Percentiles rank a stretch among this genome's conserved stretches.
Evolutionary conservation across 805 yeast species (phyloP).

Genomic region (Candida sphagnicola): DNA sequence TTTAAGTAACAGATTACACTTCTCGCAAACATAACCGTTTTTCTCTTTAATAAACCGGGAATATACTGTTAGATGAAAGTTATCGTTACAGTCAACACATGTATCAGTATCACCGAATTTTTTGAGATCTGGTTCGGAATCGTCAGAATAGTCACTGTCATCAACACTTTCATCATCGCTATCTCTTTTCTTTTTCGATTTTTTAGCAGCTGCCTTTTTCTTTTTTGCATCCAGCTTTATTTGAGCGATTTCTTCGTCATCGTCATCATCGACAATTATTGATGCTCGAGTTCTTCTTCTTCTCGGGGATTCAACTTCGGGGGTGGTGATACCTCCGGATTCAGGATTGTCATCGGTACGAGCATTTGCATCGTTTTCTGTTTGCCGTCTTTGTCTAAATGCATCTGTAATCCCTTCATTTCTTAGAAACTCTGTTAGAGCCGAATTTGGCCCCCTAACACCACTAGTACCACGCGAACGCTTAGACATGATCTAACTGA

Average conservation of each 20-base stretch:
- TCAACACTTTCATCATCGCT: conserved; percentile 33
- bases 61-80: conserved; percentile 63
- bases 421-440: conserved; percentile 81
- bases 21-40: conserved; percentile 65
- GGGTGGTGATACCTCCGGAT: background rate
- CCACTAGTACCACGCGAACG: conserved; percentile 9
- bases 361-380: conserved; percentile 14
- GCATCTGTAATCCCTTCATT: conserved; percentile 88
- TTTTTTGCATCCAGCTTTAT: conserved; percentile 30
- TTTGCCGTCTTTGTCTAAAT: conserved; percentile 45
- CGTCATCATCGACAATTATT: conserved; percentile 16
- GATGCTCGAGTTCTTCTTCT: conserved; percentile 6
- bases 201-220: conserved; percentile 37
- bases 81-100: conserved; percentile 60
- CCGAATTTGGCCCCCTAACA: conserved; percentile 71
- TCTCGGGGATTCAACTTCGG: conserved; percentile 4
- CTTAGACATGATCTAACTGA: no score
- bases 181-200: conserved; percentile 24
- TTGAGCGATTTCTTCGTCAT: conserved; percentile 20
- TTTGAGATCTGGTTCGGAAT: conserved; percentile 20
- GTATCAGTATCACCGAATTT: conserved; percentile 50
- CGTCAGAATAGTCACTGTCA: conserved; percentile 22
- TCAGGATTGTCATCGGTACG: background rate
- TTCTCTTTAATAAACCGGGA: conserved; percentile 49
- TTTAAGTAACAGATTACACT: conserved; percentile 45